A percentile compares a stretch with the other conserved stretches of the same genome.
phyloP scores from a whole-genome alignment of 2,329 filamentous ascomycete genomes.

The Clarireedia hainanense region DNA sequence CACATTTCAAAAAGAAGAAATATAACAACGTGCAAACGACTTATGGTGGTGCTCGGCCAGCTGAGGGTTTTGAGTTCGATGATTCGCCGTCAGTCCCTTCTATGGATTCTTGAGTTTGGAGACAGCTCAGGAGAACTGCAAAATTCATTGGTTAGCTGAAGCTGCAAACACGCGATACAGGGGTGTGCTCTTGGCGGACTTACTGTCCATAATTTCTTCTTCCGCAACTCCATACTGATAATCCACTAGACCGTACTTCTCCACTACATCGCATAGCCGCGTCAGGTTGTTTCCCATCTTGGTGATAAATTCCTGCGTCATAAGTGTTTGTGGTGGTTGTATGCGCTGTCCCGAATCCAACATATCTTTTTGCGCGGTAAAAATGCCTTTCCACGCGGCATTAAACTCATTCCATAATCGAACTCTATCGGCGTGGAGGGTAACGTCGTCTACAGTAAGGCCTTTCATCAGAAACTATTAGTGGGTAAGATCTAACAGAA shows the following conservation, averaged over 20 bases:
- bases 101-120: conserved; percentile 42
- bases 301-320: conserved; percentile 62
- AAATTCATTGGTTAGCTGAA: neutral
- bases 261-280: conserved; percentile 74
- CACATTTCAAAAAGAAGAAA: neutral
- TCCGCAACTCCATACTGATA: conserved; percentile 97
- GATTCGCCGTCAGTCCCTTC: conserved; percentile 16
- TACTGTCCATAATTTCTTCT: conserved; percentile 63
- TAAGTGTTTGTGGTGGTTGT: conserved; percentile 46
- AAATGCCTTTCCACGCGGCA: conserved; percentile 75
- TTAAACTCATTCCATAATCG: conserved; percentile 94
- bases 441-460: conserved; percentile 74
- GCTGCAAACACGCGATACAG: neutral
- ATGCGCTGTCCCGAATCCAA: conserved; percentile 34
- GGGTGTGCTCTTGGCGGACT: neutral
- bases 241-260: conserved; percentile 89
- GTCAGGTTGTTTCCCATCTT: conserved; percentile 78
- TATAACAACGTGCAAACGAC: neutral
- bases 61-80: conserved; percentile 6
- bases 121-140: conserved; percentile 43
- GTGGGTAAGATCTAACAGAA: conserved; percentile 24
- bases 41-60: conserved; percentile 24
- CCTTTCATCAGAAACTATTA: conserved; percentile 47
- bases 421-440: conserved; percentile 66
- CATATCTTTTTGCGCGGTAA: conserved; percentile 78